Evolutionary conservation across 2,329 filamentous ascomycete genomes (phyloP), one percentile per base, ranked within the genome.

Genomic region (Diaporthe batatas): DNA sequence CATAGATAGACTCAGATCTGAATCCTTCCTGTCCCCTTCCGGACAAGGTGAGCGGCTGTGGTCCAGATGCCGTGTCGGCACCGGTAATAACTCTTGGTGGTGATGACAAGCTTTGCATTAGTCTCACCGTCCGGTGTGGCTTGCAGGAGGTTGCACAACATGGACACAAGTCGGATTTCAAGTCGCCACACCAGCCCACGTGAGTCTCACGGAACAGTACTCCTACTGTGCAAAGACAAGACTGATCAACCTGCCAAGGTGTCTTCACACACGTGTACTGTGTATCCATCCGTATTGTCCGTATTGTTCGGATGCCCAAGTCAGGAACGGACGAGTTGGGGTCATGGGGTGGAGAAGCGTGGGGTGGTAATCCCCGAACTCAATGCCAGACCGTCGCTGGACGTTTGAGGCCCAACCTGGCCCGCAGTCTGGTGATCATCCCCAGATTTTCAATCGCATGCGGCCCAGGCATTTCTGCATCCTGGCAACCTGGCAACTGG

Each of bases 61-160:
- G 53, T 67, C 44, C 62, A 42, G 29, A 23, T 65, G 62, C 62
- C 62, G 62, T 39, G 32, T 67, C 62, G 62, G 62, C 62, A 39
- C n/a, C 39, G 62, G 62, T 47, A n/a, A 53, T 11, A 6, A 16
- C 8, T 21, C 55, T 44, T 42, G 32, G 55, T 32, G 25, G 10
- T 34, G 55, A 42, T 14, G 51, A 53, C 25, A 67, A 53, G 62
- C 32, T 53, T 51, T 67, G 62, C 44, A 39, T 67, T 49, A 67
- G 62, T 39, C 47, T 47, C 47, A 18, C n/a, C 53, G 70, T 11
- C 44, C 53, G 42, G 54, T 72, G 69, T 73, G 72, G 72, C 72
- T 72, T 72, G 69, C 72, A 68, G 54, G 44, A 59, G 21, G 69
- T 68, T 68, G 49, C 69, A 68, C 71, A 65, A 64, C 47, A 29